A percentile compares a stretch with the other conserved stretches of the same genome.
phyloP scores from a whole-genome alignment of 2,329 filamentous ascomycete genomes.

The Calycina marina region DNA sequence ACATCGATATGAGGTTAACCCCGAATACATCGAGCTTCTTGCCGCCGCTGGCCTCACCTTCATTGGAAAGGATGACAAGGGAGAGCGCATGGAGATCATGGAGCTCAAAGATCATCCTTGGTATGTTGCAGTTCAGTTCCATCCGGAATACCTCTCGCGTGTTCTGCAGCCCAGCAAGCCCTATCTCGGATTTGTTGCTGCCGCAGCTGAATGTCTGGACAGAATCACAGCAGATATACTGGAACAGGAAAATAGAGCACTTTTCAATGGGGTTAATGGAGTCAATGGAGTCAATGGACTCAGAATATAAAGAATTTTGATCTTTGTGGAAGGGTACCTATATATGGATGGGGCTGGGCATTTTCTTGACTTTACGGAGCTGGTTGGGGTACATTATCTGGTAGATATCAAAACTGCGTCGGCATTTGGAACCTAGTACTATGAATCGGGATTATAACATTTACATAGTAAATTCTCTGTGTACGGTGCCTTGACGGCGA shows the following conservation, averaged over 20 bases:
- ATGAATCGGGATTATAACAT: no score
- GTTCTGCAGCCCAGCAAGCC: conserved; percentile 62
- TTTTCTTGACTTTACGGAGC: not conserved
- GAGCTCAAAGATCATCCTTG: conserved; percentile 74
- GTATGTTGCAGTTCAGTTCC: conserved; percentile 77
- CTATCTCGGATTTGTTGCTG: conserved; percentile 76
- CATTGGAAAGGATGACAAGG: conserved; percentile 65
- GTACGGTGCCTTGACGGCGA: no score
- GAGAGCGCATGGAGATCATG: conserved; percentile 68
- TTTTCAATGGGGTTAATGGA: not conserved
- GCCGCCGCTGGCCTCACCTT: conserved; percentile 58
- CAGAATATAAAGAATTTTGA: no score
- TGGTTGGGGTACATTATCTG: no score
- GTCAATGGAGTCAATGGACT: not conserved
- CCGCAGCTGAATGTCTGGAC: conserved; percentile 30
- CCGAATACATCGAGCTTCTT: conserved; percentile 54
- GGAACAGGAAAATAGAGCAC: not conserved
- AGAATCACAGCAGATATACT: conserved; percentile 11
- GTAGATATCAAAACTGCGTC: no score
- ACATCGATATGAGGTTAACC: conserved; percentile 86
- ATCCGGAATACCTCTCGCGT: conserved; percentile 71
- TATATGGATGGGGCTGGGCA: not conserved
- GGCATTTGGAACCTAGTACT: no score
- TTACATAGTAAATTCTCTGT: no score
- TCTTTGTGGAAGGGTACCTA: not conserved